Percentiles rank a stretch among this genome's conserved stretches.
These are phyloP conservation scores for Cynara cardunculus DNA, from an alignment of 129 eudicot genomes.

Conservation along the genomic window DNA sequence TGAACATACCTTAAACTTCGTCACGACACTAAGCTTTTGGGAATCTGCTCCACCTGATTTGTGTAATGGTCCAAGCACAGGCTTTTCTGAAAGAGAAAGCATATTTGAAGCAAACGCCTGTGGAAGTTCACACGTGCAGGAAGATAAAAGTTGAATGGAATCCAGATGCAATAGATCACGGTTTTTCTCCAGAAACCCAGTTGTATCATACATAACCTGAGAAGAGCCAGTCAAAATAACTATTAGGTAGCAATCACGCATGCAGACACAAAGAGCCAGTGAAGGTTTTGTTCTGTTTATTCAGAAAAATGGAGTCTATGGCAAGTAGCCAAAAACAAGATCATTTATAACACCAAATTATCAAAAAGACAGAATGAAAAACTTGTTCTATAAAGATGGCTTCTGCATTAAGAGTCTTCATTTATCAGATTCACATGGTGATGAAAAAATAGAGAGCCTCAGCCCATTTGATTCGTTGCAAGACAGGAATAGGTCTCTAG, in stretches of 20 bases:
- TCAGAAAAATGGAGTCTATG: too few species aligned
- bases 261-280: neutral
- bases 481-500: too few species aligned
- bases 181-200: conserved; percentile 64
- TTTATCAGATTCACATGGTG: too few species aligned
- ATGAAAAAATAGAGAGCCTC: too few species aligned
- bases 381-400: too few species aligned
- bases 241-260: neutral
- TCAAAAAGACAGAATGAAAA: too few species aligned
- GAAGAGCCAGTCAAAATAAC: neutral
- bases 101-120: conserved; percentile 51
- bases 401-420: too few species aligned
- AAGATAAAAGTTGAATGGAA: conserved; percentile 58
- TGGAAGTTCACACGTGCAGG: conserved; percentile 53
- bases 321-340: too few species aligned
- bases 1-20: conserved; percentile 77
- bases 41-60: conserved; percentile 98
- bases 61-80: conserved; percentile 63
- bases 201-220: conserved; percentile 60
- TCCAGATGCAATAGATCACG: conserved; percentile 54
- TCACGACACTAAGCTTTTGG: conserved; percentile 88
- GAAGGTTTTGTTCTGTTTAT: neutral
- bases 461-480: too few species aligned
- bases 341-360: too few species aligned
- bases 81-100: conserved; percentile 43